Percentiles rank a stretch among this genome's conserved stretches.
Evolutionary conservation across 2,329 filamentous ascomycete species (phyloP).

Genomic region (Laburnicola sp.): DNA sequence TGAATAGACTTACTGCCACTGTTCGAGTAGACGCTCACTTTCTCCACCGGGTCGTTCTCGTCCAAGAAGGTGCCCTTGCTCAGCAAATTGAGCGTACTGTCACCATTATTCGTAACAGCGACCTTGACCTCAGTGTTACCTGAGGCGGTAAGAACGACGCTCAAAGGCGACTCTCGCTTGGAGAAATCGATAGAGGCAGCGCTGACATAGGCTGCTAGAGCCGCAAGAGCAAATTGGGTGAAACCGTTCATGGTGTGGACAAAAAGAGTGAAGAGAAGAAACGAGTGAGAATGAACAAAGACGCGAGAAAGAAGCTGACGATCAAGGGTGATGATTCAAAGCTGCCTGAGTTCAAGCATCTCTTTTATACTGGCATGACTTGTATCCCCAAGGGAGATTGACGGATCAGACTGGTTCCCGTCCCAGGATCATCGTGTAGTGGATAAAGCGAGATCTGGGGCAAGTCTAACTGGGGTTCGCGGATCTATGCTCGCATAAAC

Average conservation of each 20-base stretch:
- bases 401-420: constrained; percentile 10
- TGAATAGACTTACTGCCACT: constrained; percentile 43
- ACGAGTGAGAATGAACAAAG: constrained; percentile 13
- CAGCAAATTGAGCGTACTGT: constrained; percentile 55
- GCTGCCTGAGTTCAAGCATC: constrained; percentile 5
- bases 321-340: constrained; percentile 23
- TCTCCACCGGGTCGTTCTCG: constrained; percentile 54
- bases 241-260: constrained; percentile 33
- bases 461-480: constrained; percentile 30
- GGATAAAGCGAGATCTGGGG: constrained; percentile 23
- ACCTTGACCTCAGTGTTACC: constrained; percentile 60
- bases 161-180: constrained; percentile 42
- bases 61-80: constrained; percentile 60
- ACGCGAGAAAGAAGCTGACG: constrained; percentile 19
- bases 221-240: constrained; percentile 30
- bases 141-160: constrained; percentile 42
- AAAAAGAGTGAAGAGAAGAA: constrained; percentile 6
- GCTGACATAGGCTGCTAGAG: constrained; percentile 31
- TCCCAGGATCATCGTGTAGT: constrained; percentile 12
- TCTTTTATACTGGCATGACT: constrained; percentile 28
- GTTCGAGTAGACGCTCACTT: constrained; percentile 55
- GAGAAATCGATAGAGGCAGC: constrained; percentile 33
- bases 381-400: constrained; percentile 8
- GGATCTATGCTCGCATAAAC: constrained; percentile 22
- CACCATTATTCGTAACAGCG: constrained; percentile 58